A percentile compares a stretch with the other conserved stretches of the same genome.
phyloP scores from a whole-genome alignment of 768 basidiomycete genomes.

The Rhodosporidiobolus odoratus region DNA sequence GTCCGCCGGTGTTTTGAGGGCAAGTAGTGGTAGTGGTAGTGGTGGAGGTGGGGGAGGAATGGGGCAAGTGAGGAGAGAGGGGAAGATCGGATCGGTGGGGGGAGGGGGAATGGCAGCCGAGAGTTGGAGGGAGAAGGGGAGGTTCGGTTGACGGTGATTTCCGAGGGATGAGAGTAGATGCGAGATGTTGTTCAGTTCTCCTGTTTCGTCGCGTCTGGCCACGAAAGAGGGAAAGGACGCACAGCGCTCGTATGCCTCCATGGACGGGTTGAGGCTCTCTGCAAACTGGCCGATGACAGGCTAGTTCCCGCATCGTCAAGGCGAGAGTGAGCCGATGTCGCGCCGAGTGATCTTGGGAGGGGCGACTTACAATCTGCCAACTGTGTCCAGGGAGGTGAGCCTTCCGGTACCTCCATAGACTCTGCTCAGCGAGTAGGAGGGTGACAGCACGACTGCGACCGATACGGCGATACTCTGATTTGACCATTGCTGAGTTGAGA shows the following conservation, averaged over 20 bases:
- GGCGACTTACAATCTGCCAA: conserved; percentile 35
- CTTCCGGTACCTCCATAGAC: conserved; percentile 83
- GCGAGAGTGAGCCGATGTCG: not conserved
- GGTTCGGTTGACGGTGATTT: not conserved
- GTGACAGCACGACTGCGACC: conserved; percentile 58
- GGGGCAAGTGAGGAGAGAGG: not conserved
- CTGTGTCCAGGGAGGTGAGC: conserved; percentile 66
- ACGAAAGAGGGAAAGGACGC: not conserved
- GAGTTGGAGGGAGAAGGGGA: not conserved
- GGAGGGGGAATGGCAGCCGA: no score
- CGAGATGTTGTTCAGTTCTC: not conserved
- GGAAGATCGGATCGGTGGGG: no score
- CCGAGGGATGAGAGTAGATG: conserved; percentile 43
- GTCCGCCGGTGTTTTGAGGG: not conserved
- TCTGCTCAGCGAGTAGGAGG: conserved; percentile 79
- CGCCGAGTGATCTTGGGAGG: no score
- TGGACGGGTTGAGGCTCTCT: conserved; percentile 77
- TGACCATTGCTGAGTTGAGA: no score
- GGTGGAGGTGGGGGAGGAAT: not conserved
- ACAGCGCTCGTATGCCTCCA: conserved; percentile 75
- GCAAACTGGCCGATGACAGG: conserved; percentile 96
- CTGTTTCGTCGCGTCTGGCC: not conserved
- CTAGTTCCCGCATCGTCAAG: conserved; percentile 3
- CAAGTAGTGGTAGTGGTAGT: not conserved
- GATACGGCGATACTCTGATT: conserved; percentile 14